Conservation (phyloP, 768 basidiomycete species). For the Naganishia randhawae region DNA sequence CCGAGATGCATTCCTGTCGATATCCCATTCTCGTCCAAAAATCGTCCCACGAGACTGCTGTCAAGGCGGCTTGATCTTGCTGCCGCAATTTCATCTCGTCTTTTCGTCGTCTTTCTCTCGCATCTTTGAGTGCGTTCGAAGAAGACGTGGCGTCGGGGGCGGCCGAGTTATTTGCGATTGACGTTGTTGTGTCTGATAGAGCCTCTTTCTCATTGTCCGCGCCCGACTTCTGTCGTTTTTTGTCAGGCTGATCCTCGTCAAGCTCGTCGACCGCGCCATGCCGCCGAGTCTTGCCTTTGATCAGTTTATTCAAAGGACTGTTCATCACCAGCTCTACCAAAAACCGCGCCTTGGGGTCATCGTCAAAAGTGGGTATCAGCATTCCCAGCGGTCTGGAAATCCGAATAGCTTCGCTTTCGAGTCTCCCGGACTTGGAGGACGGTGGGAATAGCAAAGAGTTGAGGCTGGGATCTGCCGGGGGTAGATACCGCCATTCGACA, state of each 20-base stretch:
- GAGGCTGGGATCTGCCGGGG: conserved; percentile 35
- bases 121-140: conserved; percentile 19
- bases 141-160: background rate
- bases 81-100: conserved; percentile 45
- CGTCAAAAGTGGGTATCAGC: conserved; percentile 85
- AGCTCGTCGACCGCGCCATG: background rate
- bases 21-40: conserved; percentile 98
- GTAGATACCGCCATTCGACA: conserved; percentile 54
- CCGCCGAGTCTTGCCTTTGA: background rate
- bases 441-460: conserved; percentile 18
- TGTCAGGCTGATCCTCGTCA: background rate
- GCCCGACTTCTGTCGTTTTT: background rate
- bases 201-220: background rate
- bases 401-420: conserved; percentile 49
- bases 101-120: conserved; percentile 58
- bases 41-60: conserved; percentile 62
- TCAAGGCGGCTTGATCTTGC: conserved; percentile 50
- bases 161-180: background rate
- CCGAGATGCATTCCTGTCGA: conserved; percentile 86
- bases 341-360: conserved; percentile 93
- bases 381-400: conserved; percentile 57
- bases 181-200: background rate
- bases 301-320: conserved; percentile 3
- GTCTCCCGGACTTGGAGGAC: conserved; percentile 33
- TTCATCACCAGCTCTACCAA: conserved; percentile 72